phyloP scores from a whole-genome alignment of 805 yeast genomes.

The Candida berthetii region DNA sequence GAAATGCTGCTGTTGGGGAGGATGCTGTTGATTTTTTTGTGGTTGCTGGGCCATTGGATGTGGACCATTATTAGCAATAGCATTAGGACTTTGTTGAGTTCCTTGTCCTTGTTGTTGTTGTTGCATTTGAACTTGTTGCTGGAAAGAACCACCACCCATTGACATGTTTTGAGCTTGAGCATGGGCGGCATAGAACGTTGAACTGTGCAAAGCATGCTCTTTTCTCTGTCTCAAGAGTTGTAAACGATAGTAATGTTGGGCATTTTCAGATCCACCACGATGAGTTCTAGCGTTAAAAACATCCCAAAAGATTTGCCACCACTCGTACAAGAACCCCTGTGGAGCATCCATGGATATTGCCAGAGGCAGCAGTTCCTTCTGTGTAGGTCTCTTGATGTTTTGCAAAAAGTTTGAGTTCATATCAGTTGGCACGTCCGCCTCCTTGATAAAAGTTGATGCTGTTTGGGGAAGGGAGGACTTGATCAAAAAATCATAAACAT shows the following conservation, averaged over 20 bases:
- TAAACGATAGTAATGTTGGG: slow-evolving; percentile 66
- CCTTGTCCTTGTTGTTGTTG: slow-evolving; percentile 14
- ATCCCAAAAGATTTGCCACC: slow-evolving; percentile 98
- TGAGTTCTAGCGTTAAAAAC: slow-evolving; percentile 77
- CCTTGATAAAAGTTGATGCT: slow-evolving; percentile 68
- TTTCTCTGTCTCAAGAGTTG: slow-evolving; percentile 55
- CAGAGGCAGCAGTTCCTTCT: slow-evolving; percentile 40
- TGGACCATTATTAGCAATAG: not conserved
- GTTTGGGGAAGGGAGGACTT: slow-evolving; percentile 69
- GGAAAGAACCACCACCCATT: slow-evolving; percentile 1
- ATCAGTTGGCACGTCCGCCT: slow-evolving; percentile 54
- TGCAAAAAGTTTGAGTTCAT: slow-evolving; percentile 4
- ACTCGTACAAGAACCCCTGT: slow-evolving; percentile 80
- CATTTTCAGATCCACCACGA: slow-evolving; percentile 54
- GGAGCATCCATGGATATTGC: slow-evolving; percentile 72
- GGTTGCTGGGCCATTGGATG: slow-evolving; percentile 15
- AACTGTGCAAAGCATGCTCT: slow-evolving; percentile 42
- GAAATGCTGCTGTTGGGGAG: slow-evolving; percentile 6
- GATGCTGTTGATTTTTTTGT: slow-evolving; percentile 12
- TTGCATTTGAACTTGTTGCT: slow-evolving; percentile 1
- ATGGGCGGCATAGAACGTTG: slow-evolving; percentile 37
- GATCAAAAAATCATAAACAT: slow-evolving; percentile 77
- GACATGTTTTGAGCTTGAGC: slow-evolving; percentile 29
- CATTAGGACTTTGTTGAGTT: slow-evolving; percentile 15
- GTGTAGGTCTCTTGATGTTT: slow-evolving; percentile 16